Evolutionary conservation across 2,329 filamentous ascomycete genomes (phyloP).

Genomic region (Corynespora cassiicola): DNA sequence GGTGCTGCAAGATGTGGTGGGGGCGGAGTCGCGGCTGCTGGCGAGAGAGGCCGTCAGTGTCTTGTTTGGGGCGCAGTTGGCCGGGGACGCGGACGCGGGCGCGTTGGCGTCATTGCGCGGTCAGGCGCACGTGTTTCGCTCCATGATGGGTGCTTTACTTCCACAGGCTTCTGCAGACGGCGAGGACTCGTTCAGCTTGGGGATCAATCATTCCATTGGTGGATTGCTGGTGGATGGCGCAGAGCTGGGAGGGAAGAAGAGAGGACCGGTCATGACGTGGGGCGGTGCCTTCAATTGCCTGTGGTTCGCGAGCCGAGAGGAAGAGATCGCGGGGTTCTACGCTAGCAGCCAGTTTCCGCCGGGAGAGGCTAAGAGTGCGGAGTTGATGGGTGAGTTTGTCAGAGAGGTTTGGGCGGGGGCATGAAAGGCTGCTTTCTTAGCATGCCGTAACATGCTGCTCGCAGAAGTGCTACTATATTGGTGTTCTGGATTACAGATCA

Average conservation of each 20-base stretch:
- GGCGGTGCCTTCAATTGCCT: conserved; percentile 20
- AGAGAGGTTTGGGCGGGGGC: conserved; percentile 17
- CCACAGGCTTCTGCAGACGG: not conserved
- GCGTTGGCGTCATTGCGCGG: conserved; percentile 4
- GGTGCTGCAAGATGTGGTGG: conserved; percentile 11
- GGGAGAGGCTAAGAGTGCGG: conserved; percentile 9
- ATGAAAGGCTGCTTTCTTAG: no score
- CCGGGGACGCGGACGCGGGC: not conserved
- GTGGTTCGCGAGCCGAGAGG: conserved; percentile 21
- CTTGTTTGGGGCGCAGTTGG: conserved; percentile 10
- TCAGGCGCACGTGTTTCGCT: conserved; percentile 5
- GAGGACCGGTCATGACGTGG: conserved; percentile 22
- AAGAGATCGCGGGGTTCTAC: conserved; percentile 20
- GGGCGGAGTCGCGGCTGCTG: conserved; percentile 6
- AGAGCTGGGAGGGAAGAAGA: conserved; percentile 13
- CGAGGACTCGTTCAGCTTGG: no score
- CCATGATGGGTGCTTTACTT: conserved; percentile 16
- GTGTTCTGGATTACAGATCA: no score
- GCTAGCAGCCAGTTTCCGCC: conserved; percentile 19
- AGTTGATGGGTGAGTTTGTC: conserved; percentile 16
- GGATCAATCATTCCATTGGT: conserved; percentile 21
- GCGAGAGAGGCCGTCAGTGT: conserved; percentile 2
- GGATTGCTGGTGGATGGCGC: conserved; percentile 16
- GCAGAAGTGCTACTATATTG: no score
- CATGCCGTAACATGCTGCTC: no score